Conservation (phyloP, 176 grass and related monocot genomes). For the Thinopyrum elongatum region DNA sequence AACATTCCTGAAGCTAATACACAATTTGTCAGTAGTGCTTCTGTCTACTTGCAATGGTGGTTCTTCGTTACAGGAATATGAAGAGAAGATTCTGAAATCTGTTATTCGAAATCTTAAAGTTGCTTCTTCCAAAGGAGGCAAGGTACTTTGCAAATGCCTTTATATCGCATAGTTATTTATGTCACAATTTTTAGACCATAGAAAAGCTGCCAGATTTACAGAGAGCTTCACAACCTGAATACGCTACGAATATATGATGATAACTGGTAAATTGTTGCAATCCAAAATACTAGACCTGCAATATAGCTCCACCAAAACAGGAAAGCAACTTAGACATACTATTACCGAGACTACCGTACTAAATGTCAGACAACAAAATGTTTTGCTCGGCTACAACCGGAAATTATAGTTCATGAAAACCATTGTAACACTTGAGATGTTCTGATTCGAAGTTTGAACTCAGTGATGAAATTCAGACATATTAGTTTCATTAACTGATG, state of each 20-base stretch:
- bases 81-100: conserved; percentile 49
- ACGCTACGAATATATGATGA: not conserved
- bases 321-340: not conserved
- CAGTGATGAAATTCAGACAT: not conserved
- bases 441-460: not conserved
- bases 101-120: conserved; percentile 61
- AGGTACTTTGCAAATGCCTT: conserved; percentile 40
- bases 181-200: not conserved
- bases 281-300: conserved; percentile 15
- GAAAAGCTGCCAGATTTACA: not conserved
- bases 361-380: not conserved
- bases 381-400: not conserved
- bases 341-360: not conserved
- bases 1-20: conserved; percentile 49
- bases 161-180: not conserved
- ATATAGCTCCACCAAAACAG: not conserved
- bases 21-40: conserved; percentile 54
- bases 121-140: conserved; percentile 47
- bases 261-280: not conserved
- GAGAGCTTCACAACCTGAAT: not conserved
- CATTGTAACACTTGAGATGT: not conserved
- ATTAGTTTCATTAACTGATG: not conserved
- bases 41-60: conserved; percentile 38
- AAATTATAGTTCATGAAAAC: conserved; percentile 5
- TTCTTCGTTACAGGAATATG: conserved; percentile 45